Evolutionary conservation across 1,284 basidiomycete species (phyloP), one percentile per base, ranked within the genome.

Genomic region (Cutaneotrichosporon cavernicola): DNA sequence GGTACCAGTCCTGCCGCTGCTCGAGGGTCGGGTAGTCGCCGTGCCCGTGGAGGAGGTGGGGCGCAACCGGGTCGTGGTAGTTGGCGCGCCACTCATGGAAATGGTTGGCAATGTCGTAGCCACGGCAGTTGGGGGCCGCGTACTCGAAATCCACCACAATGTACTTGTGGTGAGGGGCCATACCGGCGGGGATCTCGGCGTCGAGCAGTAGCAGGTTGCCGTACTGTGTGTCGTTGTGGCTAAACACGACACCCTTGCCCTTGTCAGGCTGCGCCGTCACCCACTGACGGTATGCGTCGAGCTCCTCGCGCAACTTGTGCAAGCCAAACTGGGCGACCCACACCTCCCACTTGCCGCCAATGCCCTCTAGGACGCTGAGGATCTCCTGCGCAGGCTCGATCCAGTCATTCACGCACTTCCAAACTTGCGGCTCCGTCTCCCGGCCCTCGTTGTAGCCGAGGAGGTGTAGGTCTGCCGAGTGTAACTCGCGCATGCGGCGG

Each of bases 81-180:
- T 96, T 86, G 21, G 91, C 90, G 32, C 90, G 90, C 93, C 94
- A 97, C 81, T 97, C 94, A 76, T 91, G 88, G 81, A 96, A 97
- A 81, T 97, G 93, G 81, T 97, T 97, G 65, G 90, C 93, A 72
- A 97, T 92, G 77, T 97, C 94, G 80, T 88, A 95, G 2, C 91
- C 90, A 4, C 92, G 87, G 32, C 91, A 88, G 77, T 96, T 97
- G 2, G 90, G 89, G 0, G 88, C 85, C 9, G 93, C 91, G 75
- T 97, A 97, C 81, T 97, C 94, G 76, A 96, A 97, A 80, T 97
- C 93, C 68, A 97, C 91, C 43, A 97, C 91, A 74, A 95, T 90
- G 72, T 95, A 88, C 90, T 92, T 74, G 63, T 81, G 79, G 69
- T 82, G 81, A n/a, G 74, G 70, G 1, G 81, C 81, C 8, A 73